Evolutionary conservation across 2,329 filamentous ascomycete genomes (phyloP), one percentile per base, ranked within the genome.

Genomic region (Ceratocystis alfenasii): DNA sequence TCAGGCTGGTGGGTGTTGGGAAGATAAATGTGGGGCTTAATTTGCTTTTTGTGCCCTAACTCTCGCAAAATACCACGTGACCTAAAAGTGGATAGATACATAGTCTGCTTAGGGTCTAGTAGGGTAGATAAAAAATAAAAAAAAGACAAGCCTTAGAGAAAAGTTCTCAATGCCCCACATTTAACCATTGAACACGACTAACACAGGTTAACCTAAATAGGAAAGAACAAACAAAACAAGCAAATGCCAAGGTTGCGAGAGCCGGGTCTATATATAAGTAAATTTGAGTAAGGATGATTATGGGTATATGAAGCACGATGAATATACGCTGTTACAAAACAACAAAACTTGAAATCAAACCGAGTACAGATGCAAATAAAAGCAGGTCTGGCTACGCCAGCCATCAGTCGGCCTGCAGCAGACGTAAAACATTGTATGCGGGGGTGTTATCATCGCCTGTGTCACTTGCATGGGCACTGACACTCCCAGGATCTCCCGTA

Each of bases 41-140:
- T 44, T 0, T n/a, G 4, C 5, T 25, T 53, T 59, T 2, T 50
- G 17, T 64, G 65, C 65, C 65, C 65, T 67, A 67, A 64, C 22
- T 53, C 15, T 7, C 4, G 10, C 3, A 3, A 8, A 2, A 15
- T 2, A 7, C 50, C 65, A 66, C 65, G 65, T 66, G 60, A n/a
- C 0, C 0, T 0, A 17, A 61, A 22, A 63, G 50, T 15, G 41
- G 33, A 5, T 6, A 55, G 10, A 8, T 2, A 12, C 0, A 41
- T 12, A 41, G 1, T 12, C 10, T 41, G 1, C 3, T 10, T 41
- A 41, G 36, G 36, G 36, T 41, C 0, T 41, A 41, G 36, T 41
- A 12, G 36, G 36, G 36, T 41, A 41, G 3, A 41, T 12, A 4
- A 12, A 41, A 8, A 25, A 3, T 2, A 2, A 25, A 25, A 25